Evolutionary conservation across 2,329 filamentous ascomycete genomes (phyloP).

Genomic region (Ophiostoma australiae): DNA sequence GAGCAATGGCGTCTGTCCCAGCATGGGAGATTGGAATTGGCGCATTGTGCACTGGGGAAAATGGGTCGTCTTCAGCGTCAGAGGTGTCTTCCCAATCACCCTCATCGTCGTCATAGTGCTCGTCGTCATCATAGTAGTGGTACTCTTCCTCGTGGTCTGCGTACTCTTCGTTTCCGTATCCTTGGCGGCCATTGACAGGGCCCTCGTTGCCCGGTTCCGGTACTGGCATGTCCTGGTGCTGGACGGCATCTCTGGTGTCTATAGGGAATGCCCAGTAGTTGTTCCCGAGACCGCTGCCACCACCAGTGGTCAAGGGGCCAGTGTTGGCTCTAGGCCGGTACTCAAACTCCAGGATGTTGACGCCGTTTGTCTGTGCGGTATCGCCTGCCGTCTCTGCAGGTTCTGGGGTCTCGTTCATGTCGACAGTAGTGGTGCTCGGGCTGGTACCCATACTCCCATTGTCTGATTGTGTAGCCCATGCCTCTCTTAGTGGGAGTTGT

Average conservation of each 20-base stretch:
- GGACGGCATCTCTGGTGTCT: background rate
- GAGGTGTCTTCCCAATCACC: background rate
- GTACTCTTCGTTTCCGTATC: background rate
- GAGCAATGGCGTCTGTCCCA: background rate
- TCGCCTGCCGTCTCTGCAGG: background rate
- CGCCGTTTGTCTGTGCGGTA: background rate
- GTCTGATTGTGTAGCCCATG: slow-evolving; percentile 14
- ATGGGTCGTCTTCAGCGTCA: background rate
- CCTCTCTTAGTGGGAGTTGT: background rate
- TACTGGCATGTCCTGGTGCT: background rate
- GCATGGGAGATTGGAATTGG: background rate
- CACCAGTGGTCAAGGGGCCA: slow-evolving; percentile 44
- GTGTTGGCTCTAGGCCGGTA: slow-evolving; percentile 51
- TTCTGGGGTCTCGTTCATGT: background rate
- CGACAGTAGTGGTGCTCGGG: background rate
- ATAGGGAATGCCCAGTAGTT: slow-evolving; percentile 56
- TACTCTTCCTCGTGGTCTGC: background rate
- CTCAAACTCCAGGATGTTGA: slow-evolving; percentile 17
- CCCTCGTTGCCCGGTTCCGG: background rate
- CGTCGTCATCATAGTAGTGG: background rate
- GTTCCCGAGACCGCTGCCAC: slow-evolving; percentile 51
- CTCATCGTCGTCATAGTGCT: background rate
- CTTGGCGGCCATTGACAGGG: background rate
- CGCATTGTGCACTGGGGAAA: background rate
- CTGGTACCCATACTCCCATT: slow-evolving; percentile 15